Evolutionary conservation across 2,329 filamentous ascomycete species (phyloP).

Genomic region (Dothideomycetidae sp.): DNA sequence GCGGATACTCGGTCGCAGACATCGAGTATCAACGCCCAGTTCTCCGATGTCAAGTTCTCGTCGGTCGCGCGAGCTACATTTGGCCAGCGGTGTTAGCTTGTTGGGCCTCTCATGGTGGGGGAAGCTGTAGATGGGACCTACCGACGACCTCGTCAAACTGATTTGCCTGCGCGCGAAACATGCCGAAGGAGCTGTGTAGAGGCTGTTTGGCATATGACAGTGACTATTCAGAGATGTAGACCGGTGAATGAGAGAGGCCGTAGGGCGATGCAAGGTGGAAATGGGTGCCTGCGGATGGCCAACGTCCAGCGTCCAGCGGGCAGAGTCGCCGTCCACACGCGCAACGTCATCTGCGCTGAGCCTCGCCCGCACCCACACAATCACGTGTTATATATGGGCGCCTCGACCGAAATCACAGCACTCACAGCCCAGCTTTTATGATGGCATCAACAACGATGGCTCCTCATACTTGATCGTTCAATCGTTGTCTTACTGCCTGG

Average conservation of each 20-base stretch:
- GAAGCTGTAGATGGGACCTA: conserved; percentile 26
- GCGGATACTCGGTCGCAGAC: conserved; percentile 26
- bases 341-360: not conserved
- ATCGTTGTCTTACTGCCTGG: too few species aligned
- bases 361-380: too few species aligned
- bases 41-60: conserved; percentile 83
- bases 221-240: too few species aligned
- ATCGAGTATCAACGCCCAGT: conserved; percentile 55
- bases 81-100: conserved; percentile 2
- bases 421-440: too few species aligned
- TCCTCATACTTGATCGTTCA: too few species aligned
- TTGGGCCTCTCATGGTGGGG: not conserved
- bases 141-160: conserved; percentile 57
- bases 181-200: conserved; percentile 16
- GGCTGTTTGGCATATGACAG: too few species aligned
- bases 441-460: too few species aligned
- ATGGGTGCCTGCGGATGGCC: too few species aligned
- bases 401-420: too few species aligned
- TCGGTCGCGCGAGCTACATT: conserved; percentile 68
- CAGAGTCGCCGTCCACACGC: not conserved
- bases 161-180: conserved; percentile 36
- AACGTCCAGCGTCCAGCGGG: not conserved
- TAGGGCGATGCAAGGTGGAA: not conserved
- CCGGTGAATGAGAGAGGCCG: too few species aligned
- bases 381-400: too few species aligned